Conservation (phyloP, 2,329 filamentous ascomycete species). For the Xylariaceae sp. region DNA sequence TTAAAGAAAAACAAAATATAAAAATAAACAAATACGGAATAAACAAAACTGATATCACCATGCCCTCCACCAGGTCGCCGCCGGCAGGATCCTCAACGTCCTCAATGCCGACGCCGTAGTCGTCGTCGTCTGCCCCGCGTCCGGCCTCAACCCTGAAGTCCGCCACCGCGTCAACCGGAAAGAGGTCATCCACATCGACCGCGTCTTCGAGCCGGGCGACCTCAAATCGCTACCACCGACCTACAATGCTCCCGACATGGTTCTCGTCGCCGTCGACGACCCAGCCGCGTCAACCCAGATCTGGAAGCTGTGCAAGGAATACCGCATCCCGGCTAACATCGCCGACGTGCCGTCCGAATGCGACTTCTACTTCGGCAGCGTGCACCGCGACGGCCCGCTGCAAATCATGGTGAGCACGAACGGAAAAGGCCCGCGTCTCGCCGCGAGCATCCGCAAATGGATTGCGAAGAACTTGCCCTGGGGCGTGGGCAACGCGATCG, state of each 20-base stretch:
- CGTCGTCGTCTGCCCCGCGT: constrained; percentile 72
- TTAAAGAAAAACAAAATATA: not conserved
- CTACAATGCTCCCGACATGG: constrained; percentile 59
- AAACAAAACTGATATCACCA: constrained; percentile 12
- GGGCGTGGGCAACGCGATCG: constrained; percentile 79
- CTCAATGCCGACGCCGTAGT: constrained; percentile 88
- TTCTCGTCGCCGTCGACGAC: constrained; percentile 89
- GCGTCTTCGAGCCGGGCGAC: constrained; percentile 79
- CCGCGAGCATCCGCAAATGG: constrained; percentile 75
- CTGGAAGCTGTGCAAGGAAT: constrained; percentile 89
- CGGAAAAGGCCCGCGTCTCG: constrained; percentile 87
- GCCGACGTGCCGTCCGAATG: constrained; percentile 95
- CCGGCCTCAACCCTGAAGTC: constrained; percentile 84
- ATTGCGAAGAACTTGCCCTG: constrained; percentile 72
- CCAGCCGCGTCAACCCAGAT: constrained; percentile 83
- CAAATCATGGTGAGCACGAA: constrained; percentile 99
- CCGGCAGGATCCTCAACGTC: constrained; percentile 86
- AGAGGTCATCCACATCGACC: constrained; percentile 75
- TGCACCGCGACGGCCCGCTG: constrained; percentile 88
- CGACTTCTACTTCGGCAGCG: constrained; percentile 97
- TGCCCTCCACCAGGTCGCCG: constrained; percentile 65
- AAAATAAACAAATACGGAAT: not conserved
- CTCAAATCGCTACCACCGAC: constrained; percentile 56
- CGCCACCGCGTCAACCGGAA: constrained; percentile 69
- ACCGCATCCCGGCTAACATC: constrained; percentile 83